Conservation (phyloP, 2,329 filamentous ascomycete genomes). For the Trichoderma guizhouense region DNA sequence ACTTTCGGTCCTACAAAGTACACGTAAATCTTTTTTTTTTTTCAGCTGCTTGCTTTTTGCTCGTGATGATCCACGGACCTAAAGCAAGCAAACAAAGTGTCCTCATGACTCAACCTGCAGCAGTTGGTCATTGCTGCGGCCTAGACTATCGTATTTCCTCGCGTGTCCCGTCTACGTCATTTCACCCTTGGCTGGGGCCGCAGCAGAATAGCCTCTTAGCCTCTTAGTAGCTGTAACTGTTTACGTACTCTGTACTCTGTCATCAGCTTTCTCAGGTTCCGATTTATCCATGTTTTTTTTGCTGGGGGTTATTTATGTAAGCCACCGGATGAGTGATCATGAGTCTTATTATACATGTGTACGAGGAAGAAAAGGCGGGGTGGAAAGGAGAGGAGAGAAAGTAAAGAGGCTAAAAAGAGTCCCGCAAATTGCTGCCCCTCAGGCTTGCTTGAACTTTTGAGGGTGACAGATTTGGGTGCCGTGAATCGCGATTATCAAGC, state of each 20-base stretch:
- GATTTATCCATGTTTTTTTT: neutral
- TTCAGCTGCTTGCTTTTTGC: neutral
- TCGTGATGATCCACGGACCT: neutral
- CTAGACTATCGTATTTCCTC: neutral
- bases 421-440: conserved; percentile 4
- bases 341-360: neutral
- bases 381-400: no score
- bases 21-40: neutral
- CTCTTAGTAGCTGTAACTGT: neutral
- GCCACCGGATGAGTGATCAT: neutral
- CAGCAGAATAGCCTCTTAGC: neutral
- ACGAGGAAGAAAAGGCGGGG: neutral
- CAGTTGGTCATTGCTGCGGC: neutral
- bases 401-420: neutral
- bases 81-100: neutral
- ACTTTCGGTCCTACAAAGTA: neutral
- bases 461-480: neutral
- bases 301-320: neutral
- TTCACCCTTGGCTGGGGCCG: neutral
- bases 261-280: neutral
- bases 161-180: neutral
- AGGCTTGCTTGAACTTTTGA: neutral
- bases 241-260: neutral
- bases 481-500: neutral
- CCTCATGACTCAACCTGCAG: neutral